phyloP scores from a whole-genome alignment of 306 rosid species.

The Gleditsia sinensis region DNA sequence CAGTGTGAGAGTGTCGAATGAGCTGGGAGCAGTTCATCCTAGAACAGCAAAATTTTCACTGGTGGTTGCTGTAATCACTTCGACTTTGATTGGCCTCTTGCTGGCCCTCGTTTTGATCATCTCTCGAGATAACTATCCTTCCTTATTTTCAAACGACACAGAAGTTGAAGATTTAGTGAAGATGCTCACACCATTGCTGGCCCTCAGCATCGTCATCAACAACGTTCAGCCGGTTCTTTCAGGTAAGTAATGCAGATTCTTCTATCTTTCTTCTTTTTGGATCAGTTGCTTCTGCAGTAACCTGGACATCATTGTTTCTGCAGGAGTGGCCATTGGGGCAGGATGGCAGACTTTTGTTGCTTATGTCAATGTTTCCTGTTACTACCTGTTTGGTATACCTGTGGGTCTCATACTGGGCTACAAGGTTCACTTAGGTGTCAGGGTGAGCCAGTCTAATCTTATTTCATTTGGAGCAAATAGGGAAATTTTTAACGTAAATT shows the following conservation, averaged over 20 bases:
- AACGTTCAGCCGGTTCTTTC: too few relatives aligned
- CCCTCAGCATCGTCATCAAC: conserved; percentile 55
- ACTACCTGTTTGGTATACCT: conserved; percentile 68
- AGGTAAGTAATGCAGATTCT: conserved; percentile 31
- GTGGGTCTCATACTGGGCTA: conserved; percentile 69
- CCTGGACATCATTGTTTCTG: not conserved
- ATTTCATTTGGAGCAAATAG: not conserved
- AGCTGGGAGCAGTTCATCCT: conserved; percentile 72
- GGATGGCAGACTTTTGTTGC: conserved; percentile 83
- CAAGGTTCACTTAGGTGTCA: conserved; percentile 49
- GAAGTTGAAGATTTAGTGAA: conserved; percentile 45
- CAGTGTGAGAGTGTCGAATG: conserved; percentile 79
- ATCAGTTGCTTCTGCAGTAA: not conserved
- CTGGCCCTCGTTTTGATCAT: conserved; percentile 47
- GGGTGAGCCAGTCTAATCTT: conserved; percentile 25
- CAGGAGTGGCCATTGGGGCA: conserved; percentile 85
- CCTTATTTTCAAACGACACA: conserved; percentile 50
- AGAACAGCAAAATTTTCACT: conserved; percentile 67
- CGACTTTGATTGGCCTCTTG: conserved; percentile 41
- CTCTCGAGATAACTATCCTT: conserved; percentile 43
- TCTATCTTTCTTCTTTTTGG: too few relatives aligned
- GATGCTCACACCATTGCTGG: conserved; percentile 63
- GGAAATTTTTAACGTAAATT: too few relatives aligned
- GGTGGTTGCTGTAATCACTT: conserved; percentile 58
- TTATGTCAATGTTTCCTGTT: conserved; percentile 66